These are phyloP conservation scores for Suillus subaureus DNA, from an alignment of 768 basidiomycete genomes.

Conservation along the genomic window DNA sequence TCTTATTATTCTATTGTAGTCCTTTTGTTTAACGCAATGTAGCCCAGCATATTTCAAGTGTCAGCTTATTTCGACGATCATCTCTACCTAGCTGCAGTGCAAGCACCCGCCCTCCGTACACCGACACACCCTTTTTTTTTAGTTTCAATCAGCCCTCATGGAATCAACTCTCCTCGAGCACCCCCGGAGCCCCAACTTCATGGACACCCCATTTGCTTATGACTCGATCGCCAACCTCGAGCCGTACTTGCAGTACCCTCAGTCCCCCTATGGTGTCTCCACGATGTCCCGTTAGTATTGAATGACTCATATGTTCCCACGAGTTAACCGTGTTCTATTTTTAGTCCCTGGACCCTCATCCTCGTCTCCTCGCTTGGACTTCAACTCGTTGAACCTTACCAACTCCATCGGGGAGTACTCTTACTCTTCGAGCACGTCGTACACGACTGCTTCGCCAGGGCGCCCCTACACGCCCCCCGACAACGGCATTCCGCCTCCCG, in stretches of 20 bases:
- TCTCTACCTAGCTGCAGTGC: slow-evolving; percentile 48
- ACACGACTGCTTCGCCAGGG: slow-evolving; percentile 52
- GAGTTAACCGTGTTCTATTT: slow-evolving; percentile 9
- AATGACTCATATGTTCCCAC: neutral
- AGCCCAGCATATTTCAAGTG: slow-evolving; percentile 35
- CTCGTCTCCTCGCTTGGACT: slow-evolving; percentile 63
- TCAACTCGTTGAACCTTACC: slow-evolving; percentile 61
- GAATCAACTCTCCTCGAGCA: slow-evolving; percentile 55
- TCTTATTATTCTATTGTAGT: neutral
- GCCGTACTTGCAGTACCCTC: slow-evolving; percentile 71
- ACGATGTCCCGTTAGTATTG: slow-evolving; percentile 61
- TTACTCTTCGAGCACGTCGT: slow-evolving; percentile 54
- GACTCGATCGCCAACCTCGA: slow-evolving; percentile 48
- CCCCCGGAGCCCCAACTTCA: slow-evolving; percentile 52
- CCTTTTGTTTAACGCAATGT: slow-evolving; percentile 16
- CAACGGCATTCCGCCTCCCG: slow-evolving; percentile 70
- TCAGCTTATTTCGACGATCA: slow-evolving; percentile 33
- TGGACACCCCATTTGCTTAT: slow-evolving; percentile 49
- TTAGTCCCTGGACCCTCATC: slow-evolving; percentile 54
- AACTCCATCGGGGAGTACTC: slow-evolving; percentile 60
- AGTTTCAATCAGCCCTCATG: slow-evolving; percentile 32
- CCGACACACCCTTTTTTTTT: slow-evolving; percentile 16
- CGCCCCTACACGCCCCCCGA: slow-evolving; percentile 72
- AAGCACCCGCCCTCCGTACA: slow-evolving; percentile 35
- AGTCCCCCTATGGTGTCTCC: slow-evolving; percentile 60